Evolutionary conservation across 345 rosid genomes (phyloP), one percentile per base, ranked within the genome.

Genomic region (Gossypium mustelinum): DNA sequence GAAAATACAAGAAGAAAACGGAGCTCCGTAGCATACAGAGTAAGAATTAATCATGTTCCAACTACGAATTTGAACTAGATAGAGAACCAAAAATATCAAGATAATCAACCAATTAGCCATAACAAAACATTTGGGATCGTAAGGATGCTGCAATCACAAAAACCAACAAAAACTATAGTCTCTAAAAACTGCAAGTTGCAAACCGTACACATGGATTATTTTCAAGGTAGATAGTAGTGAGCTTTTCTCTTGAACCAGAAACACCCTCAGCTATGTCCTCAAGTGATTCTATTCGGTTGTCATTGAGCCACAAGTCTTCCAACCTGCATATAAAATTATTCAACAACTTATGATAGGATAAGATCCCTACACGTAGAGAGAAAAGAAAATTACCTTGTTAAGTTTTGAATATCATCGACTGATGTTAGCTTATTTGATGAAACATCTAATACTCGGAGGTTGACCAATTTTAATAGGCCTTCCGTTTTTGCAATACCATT

Each of bases 251-350:
- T 54, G 98, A 90, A 72, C 97, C 89, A 54, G 84, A 34, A 83
- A 85, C 92, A 75, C 92, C 89, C 81, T 89, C 89, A 47, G 83
- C 86, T 75, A 92, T 75, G 74, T 79, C 79, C 73, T 88, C 91
- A 69, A 94, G 90, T 60, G 97, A 86, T 76, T 86, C 92, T 84
- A 94, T 88, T 82, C 87, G 91, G 85, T 92, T 92, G 84, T 94
- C 97, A 77, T 90, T 94, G 54, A 94, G 93, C 98, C 98, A 92
- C 63, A 90, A 80, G 79, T 93, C 98, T 79, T 96, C 97, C 83
- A 96, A 80, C 85, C 99, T 92, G 85, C 72, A 66, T 14, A 41
- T 3, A 75, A 24, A 20, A 11, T 20, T 24, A 65, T n/a, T 55
- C 54, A 57, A 13, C 54, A 72, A 41, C 27, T 48, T 60, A 9